A percentile compares a stretch with the other conserved stretches of the same genome.
phyloP scores from a whole-genome alignment of 768 basidiomycete species.

The Cyclocybe cylindracea region DNA sequence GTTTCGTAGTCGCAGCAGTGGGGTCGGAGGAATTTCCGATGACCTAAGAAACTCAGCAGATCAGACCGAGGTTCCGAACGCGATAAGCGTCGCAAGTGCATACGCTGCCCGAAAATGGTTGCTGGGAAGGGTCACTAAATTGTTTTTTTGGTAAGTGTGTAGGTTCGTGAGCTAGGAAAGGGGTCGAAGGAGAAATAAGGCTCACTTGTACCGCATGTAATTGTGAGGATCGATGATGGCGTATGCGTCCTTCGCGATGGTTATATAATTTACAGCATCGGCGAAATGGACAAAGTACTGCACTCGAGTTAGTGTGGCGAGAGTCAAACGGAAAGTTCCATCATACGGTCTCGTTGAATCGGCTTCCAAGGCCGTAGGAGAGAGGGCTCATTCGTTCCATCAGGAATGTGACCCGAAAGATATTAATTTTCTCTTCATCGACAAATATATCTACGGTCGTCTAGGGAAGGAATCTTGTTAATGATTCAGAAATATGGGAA shows the following conservation, averaged over 20 bases:
- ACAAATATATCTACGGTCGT: constrained; percentile 47
- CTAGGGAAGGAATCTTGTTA: constrained; percentile 17
- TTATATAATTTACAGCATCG: constrained; percentile 46
- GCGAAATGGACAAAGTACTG: constrained; percentile 46
- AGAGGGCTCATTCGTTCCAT: constrained; percentile 48
- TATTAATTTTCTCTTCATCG: constrained; percentile 48
- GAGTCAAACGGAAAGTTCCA: neutral
- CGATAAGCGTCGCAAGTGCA: constrained; percentile 2
- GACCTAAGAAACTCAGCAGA: constrained; percentile 26
- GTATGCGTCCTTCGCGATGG: constrained; percentile 39
- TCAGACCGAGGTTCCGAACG: neutral
- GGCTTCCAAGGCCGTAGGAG: constrained; percentile 37
- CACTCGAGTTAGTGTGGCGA: neutral
- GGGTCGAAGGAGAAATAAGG: neutral
- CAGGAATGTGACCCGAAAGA: constrained; percentile 50
- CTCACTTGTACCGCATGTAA: constrained; percentile 50
- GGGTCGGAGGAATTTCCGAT: constrained; percentile 46
- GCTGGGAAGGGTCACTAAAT: constrained; percentile 41
- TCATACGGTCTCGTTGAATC: constrained; percentile 46
- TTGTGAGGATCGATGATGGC: constrained; percentile 48
- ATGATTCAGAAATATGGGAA: neutral
- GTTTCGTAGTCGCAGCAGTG: constrained; percentile 42
- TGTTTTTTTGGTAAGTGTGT: neutral
- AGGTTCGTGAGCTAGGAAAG: neutral
- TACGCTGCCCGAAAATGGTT: constrained; percentile 46